Evolutionary conservation across 78 protist species (phyloP).

Genomic region (Bodo saltans): DNA sequence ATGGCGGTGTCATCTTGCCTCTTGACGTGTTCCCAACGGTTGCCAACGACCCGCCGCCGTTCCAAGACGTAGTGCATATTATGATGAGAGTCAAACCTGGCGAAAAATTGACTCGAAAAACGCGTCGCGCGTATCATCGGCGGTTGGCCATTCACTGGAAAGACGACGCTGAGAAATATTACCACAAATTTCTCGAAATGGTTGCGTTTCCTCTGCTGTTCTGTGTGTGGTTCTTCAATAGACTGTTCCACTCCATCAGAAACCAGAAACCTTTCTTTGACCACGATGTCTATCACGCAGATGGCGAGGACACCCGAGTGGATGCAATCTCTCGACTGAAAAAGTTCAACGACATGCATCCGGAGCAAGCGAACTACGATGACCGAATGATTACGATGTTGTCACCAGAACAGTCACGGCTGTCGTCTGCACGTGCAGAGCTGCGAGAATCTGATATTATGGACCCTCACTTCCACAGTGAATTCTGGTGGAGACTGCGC

Average conservation of each 20-base stretch:
- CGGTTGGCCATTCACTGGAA: neutral
- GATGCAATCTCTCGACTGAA: neutral
- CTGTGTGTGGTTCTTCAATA: neutral
- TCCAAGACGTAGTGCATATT: neutral
- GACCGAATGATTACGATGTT: neutral
- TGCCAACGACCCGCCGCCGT: neutral
- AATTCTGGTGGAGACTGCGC: neutral
- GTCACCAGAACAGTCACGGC: neutral
- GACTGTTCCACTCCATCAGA: neutral
- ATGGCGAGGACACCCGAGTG: neutral
- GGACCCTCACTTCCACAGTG: neutral
- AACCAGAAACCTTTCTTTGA: neutral
- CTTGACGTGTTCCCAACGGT: neutral
- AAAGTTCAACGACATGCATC: neutral
- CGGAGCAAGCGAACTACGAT: neutral
- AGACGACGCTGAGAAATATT: neutral
- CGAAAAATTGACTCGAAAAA: neutral
- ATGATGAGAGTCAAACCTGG: neutral
- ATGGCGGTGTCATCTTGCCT: neutral
- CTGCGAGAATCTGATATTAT: neutral
- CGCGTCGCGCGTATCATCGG: neutral
- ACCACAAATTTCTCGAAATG: neutral
- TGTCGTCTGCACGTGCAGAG: neutral
- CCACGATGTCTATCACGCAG: neutral
- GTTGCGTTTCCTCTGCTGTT: neutral